A percentile compares a stretch with the other conserved stretches of the same genome.
phyloP scores from a whole-genome alignment of 169 alveolate species.

The Eimeria falciformis region DNA sequence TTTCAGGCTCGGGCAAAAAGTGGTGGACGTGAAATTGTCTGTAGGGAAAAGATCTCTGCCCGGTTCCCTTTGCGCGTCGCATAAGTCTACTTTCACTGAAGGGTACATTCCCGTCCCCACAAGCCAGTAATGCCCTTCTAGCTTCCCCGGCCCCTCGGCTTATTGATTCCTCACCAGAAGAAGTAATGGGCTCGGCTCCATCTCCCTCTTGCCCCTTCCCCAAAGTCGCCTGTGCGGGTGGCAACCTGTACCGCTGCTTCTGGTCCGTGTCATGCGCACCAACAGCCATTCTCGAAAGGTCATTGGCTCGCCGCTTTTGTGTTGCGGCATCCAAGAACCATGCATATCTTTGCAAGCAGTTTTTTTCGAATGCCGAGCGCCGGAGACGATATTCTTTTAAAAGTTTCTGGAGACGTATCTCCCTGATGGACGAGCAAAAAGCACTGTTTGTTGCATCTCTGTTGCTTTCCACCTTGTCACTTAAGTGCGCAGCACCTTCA shows the following conservation, averaged over 20 bases:
- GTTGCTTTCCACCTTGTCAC: too few species aligned
- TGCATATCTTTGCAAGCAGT: constrained; percentile 36
- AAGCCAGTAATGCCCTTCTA: not conserved
- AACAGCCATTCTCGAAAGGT: not conserved
- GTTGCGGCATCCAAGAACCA: constrained; percentile 5
- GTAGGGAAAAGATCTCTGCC: constrained; percentile 44
- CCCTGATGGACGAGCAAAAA: not conserved
- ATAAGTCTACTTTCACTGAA: not conserved
- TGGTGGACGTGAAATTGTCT: constrained; percentile 70
- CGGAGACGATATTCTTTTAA: constrained; percentile 8
- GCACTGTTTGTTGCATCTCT: not conserved
- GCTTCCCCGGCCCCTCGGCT: not conserved
- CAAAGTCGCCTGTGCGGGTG: not conserved
- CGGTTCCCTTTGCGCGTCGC: not conserved
- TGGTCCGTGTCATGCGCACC: not conserved
- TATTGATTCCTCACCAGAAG: constrained; percentile 27
- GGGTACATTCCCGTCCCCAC: not conserved
- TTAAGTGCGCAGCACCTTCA: too few species aligned
- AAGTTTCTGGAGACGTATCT: constrained; percentile 23
- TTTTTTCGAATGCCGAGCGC: constrained; percentile 31
- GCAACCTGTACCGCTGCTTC: not conserved
- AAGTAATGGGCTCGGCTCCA: not conserved
- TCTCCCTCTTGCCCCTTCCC: constrained; percentile 31
- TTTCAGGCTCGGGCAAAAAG: constrained; percentile 68
- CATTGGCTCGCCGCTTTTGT: not conserved